Base-by-base conservation (phyloP, 1,139 yeast species). In the Diutina scorzettiae region DNA sequence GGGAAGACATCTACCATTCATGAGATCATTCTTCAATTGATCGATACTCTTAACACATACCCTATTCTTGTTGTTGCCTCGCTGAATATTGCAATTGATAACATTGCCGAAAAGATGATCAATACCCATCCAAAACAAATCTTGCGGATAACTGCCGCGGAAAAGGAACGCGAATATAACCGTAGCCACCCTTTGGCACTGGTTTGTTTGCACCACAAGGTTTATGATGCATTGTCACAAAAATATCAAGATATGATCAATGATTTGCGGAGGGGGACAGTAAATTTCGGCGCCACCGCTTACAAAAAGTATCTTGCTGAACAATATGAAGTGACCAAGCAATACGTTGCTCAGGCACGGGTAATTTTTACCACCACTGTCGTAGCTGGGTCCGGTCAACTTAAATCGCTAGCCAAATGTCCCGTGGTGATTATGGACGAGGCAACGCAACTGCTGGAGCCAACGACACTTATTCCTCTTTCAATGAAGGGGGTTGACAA, bases 11-110 rank as follows among this genome's bases (percentile, higher is more conserved):
- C 81, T 0, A 76, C 81, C 0, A 77, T 76, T 48, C 76, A 71
- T 49, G 86, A 80, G 56, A 75, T 80, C 44, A 75, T 81, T 46
- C 58, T 77, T 44, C 85, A 80, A 53, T 60, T 80, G 47, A 60
- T 78, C 36, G 71, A 73, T 42, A 62, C 75, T 48, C 42, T 42
- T 27, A 68, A 73, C 49, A 71, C 79, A 0, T 74, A 63, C 50
- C 87, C 89, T 2, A 76, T 80, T 34, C 62, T 79, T 45, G 85
- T 81, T 43, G 85, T 79, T 43, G 87, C 89, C 0, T 83, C 85
- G 0, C 79, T 86, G 1, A 80, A 80, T 52, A 76, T 80, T 53
- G 87, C 89, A 2, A 78, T 80, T 51, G 89, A 80, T 54, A 80
- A 80, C 50, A 79, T 80, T 56, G 87, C 86, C 0, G 87, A 80